Evolutionary conservation across 306 rosid genomes (phyloP), one percentile per base, ranked within the genome.

Genomic region (Leucaena leucocephala): DNA sequence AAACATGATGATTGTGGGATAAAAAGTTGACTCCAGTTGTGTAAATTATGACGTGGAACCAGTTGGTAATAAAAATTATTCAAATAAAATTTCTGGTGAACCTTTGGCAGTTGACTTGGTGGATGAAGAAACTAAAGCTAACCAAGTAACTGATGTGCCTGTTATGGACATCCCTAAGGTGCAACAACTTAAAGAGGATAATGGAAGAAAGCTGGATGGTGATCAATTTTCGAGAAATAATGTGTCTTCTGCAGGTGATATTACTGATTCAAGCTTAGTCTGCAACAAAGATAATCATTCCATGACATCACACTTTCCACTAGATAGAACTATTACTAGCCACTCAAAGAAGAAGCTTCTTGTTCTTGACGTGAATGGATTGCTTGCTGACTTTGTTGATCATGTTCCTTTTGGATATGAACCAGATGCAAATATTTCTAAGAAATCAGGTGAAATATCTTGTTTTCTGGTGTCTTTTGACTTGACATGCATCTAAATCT

Each of bases 281-380:
- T 5, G 45, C 35, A 73, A 70, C 78, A 83, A 83, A 72, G 87
- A 67, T 16, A 39, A 77, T 77, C 75, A 21, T 68, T 81, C 85
- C 6, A 78, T 66, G 75, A 65, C 80, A 48, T 79, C 88, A 65
- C 35, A 71, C 72, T 39, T 63, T 69, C 77, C 85, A 22, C 80
- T 76, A 64, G 86, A 59, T 45, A 80, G 82, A 84, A 71, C 78
- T 55, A 44, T 77, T 63, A 78, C 76, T 80, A 63, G 64, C 75
- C 45, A 42, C 78, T 42, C 85, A 76, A 84, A 70, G 84, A 92
- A 90, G 54, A 93, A 95, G 89, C 99, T 95, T 90, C 93, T 95
- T 65, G 86, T 95, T 77, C 98, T 95, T 45, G 99, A 95, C 79
- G 82, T 95, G 80, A 95, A 95, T 84, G 99, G 98, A 16, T 76